Evolutionary conservation across 2,329 filamentous ascomycete genomes (phyloP).

Genomic region (Paecilomyces dactylethromorphus): DNA sequence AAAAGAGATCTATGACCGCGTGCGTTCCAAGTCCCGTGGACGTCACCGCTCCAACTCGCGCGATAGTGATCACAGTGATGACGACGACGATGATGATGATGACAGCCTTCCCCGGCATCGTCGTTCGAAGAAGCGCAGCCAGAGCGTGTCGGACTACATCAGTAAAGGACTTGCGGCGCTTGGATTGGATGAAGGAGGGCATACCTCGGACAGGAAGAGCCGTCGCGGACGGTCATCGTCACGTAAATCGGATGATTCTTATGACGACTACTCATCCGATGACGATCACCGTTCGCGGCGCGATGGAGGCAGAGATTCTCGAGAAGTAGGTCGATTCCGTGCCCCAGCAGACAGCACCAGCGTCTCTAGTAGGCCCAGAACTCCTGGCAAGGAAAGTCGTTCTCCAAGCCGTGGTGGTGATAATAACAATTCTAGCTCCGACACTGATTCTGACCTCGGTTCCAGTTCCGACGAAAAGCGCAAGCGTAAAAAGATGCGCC

Average conservation of each 20-base stretch:
- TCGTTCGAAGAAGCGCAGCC: constrained; percentile 36
- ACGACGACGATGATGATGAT: too few species aligned
- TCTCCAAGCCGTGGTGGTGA: neutral
- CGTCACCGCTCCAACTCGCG: constrained; percentile 42
- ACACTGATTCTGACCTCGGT: constrained; percentile 46
- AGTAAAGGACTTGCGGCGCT: constrained; percentile 38
- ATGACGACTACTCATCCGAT: constrained; percentile 37
- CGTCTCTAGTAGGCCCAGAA: constrained; percentile 17
- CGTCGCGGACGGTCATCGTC: constrained; percentile 23
- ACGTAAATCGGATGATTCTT: constrained; percentile 29
- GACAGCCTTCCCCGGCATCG: constrained; percentile 39
- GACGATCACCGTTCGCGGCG: constrained; percentile 24
- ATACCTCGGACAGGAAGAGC: constrained; percentile 23
- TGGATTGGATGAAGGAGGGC: constrained; percentile 30
- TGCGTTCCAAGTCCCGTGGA: constrained; percentile 35
- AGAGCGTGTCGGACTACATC: constrained; percentile 40
- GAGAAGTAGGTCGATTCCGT: constrained; percentile 39
- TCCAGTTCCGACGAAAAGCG: constrained; percentile 58
- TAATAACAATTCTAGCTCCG: constrained; percentile 21
- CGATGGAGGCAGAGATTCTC: constrained; percentile 27
- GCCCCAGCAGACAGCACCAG: constrained; percentile 17
- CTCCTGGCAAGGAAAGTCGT: constrained; percentile 10
- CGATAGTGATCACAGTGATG: constrained; percentile 49
- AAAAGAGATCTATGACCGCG: constrained; percentile 40
- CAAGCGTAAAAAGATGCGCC: constrained; percentile 56